phyloP scores from a whole-genome alignment of 495 filamentous ascomycete genomes.

The Penicillium salamii region DNA sequence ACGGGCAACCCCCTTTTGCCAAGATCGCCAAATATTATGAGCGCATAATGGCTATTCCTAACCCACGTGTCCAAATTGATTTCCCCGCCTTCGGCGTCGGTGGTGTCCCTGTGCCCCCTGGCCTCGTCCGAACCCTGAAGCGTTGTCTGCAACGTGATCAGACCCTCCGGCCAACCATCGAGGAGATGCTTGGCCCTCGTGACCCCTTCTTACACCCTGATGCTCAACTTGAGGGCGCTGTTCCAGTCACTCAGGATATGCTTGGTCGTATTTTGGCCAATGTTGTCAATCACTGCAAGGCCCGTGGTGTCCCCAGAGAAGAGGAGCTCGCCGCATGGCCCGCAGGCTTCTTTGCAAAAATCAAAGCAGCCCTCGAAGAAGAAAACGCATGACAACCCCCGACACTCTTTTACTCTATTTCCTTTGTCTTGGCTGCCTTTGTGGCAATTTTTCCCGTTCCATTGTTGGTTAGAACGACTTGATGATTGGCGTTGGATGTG shows the following conservation, averaged over 20 bases:
- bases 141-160: conserved; percentile 79
- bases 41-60: conserved; percentile 77
- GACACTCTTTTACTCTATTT: conserved; percentile 10
- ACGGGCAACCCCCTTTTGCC: conserved; percentile 87
- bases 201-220: conserved; percentile 86
- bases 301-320: conserved; percentile 63
- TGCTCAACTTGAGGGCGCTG: conserved; percentile 53
- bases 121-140: conserved; percentile 69
- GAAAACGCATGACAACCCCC: conserved; percentile 26
- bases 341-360: conserved; percentile 59
- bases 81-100: conserved; percentile 77
- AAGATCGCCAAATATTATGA: conserved; percentile 83
- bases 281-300: conserved; percentile 71
- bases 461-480: conserved; percentile 22
- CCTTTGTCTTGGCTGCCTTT: conserved; percentile 22
- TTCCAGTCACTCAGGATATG: conserved; percentile 74
- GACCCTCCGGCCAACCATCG: conserved; percentile 70
- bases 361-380: conserved; percentile 61
- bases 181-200: conserved; percentile 63
- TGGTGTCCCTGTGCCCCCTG: conserved; percentile 64
- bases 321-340: conserved; percentile 72
- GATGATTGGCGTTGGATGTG: conserved; percentile 28
- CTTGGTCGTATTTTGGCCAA: conserved; percentile 72
- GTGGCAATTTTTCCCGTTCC: conserved; percentile 1
- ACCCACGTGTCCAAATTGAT: conserved; percentile 77